Evolutionary conservation across 352 stramenopile species (phyloP), one percentile per base, ranked within the genome.

Genomic region (Phytophthora brassicae): DNA sequence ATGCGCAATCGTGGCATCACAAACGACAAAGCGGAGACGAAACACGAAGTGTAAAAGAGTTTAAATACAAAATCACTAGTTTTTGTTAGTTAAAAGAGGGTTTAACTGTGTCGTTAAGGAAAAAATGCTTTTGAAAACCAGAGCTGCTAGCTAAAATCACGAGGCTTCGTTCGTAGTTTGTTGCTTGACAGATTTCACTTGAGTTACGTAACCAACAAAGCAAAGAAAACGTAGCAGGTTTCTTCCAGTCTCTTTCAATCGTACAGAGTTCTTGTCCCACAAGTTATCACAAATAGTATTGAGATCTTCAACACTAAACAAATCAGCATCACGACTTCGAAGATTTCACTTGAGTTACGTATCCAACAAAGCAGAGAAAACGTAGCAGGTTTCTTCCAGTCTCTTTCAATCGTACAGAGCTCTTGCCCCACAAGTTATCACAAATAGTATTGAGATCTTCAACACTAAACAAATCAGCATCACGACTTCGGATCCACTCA

Each of bases 211-310:
- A 2, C 79, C 79, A 0, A 77, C 55, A 14, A 64, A 69, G 13
- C 56, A 74, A 24, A 90, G 51, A 35, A 89, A 90, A 19, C 81
- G 77, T 11, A 89, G 44, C 49, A 88, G 8, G n/a, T 64, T 66
- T 58, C 77, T 73, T 3, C 68, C 47, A 24, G 51, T 65, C 19
- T 84, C 75, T 13, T 72, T 61, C 28, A 45, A 46, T n/a, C 44
- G 52, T 1, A 28, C 35, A 4, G 22, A 44, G 23, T 14, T 55
- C 23, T 61, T 64, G 2, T 66, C 56, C 8, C 35, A 4, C 14
- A n/a, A 46, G 20, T 54, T 22, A 23, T 56, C 28, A 17, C 20
- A 22, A 54, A 17, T 54, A 12, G 26, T 48, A 26, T 5, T 55
- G 17, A 86, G 42, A 19, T 81, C 69, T 3, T 64, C 56, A 17